Evolutionary conservation across 2,329 filamentous ascomycete species (phyloP).

Genomic region (Cryphonectria radicalis): DNA sequence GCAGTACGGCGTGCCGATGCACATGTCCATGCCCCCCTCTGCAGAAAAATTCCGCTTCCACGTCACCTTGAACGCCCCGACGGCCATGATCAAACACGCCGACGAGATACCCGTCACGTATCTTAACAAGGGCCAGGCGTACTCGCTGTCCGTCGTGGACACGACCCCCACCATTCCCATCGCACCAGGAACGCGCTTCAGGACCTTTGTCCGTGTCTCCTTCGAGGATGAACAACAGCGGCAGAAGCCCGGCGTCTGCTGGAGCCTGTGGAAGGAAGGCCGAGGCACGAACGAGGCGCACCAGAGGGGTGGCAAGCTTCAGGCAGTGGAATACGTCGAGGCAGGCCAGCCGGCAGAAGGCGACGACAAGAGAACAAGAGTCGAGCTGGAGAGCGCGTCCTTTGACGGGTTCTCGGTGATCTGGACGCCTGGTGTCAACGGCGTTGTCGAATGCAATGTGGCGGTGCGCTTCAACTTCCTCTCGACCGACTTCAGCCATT

Average conservation of each 20-base stretch:
- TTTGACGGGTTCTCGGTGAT: slow-evolving; percentile 94
- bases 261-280: slow-evolving; percentile 91
- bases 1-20: slow-evolving; percentile 49
- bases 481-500: slow-evolving; percentile 98
- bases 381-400: slow-evolving; percentile 75
- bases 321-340: slow-evolving; percentile 93
- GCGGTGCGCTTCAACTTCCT: slow-evolving; percentile 97
- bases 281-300: slow-evolving; percentile 95
- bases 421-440: slow-evolving; percentile 77
- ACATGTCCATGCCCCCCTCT: slow-evolving; percentile 53
- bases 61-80: slow-evolving; percentile 88
- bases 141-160: slow-evolving; percentile 83
- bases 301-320: slow-evolving; percentile 86
- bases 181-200: slow-evolving; percentile 70
- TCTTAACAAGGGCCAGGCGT: slow-evolving; percentile 95
- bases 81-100: slow-evolving; percentile 88
- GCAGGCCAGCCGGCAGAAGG: slow-evolving; percentile 61
- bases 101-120: slow-evolving; percentile 98
- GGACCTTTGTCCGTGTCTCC: slow-evolving; percentile 91
- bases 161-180: slow-evolving; percentile 66
- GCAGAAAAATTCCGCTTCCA: slow-evolving; percentile 85
- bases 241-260: slow-evolving; percentile 71
- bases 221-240: slow-evolving; percentile 97
- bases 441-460: slow-evolving; percentile 76
- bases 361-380: slow-evolving; percentile 68